Conservation (phyloP, 192 early-diverging fungal species). For the Pilaira anomala region DNA sequence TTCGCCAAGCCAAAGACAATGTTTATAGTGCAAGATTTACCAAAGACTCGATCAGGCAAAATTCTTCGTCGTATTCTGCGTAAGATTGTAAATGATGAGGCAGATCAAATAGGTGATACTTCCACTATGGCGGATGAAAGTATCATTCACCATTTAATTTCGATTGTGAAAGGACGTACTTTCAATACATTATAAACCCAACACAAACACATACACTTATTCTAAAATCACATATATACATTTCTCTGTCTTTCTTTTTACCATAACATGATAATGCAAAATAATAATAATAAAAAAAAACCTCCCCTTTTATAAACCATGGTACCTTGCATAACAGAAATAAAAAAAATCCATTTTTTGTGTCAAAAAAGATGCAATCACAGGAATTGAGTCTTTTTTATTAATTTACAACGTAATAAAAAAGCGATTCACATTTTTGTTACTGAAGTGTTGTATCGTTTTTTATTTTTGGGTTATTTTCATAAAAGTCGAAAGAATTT, state of each 20-base stretch:
- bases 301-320: not conserved
- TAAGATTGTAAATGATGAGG: conserved; percentile 86
- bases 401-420: conserved; percentile 7
- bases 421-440: conserved; percentile 10
- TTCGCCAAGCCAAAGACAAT: conserved; percentile 90
- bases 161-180: not conserved
- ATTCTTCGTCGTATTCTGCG: conserved; percentile 94
- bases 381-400: not conserved
- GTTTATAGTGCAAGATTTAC: conserved; percentile 81
- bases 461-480: not conserved
- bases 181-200: not conserved
- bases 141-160: conserved; percentile 9
- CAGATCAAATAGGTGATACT: conserved; percentile 68
- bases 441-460: not conserved
- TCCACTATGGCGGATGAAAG: conserved; percentile 11
- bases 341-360: not conserved
- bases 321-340: not conserved
- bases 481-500: conserved; percentile 17
- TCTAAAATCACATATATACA: not conserved
- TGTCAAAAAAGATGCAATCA: not conserved
- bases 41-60: conserved; percentile 95
- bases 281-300: conserved; percentile 1
- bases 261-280: not conserved
- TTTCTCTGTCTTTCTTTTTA: not conserved
- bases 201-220: not conserved